Conservation (phyloP, 768 basidiomycete species). For the Tulasnella sp. region DNA sequence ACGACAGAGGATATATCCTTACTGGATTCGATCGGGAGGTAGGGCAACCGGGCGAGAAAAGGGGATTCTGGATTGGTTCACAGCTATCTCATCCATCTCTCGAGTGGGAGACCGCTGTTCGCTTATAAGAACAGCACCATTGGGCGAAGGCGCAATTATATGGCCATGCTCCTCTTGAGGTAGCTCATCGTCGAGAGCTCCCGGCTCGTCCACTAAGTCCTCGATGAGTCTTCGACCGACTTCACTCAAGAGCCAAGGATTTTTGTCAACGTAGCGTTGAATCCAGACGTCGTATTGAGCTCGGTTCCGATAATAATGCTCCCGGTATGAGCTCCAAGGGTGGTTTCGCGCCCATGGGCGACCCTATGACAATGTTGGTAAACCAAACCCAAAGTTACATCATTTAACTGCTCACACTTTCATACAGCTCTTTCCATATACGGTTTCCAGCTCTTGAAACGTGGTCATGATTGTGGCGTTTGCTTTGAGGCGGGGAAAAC, state of each 20-base stretch:
- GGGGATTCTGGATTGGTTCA: background rate
- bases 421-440: background rate
- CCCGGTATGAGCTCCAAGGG: background rate
- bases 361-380: background rate
- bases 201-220: background rate
- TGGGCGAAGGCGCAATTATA: background rate
- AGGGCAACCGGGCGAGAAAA: background rate
- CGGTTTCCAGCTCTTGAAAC: background rate
- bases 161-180: background rate
- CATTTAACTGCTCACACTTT: background rate
- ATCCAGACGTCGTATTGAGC: constrained; percentile 1
- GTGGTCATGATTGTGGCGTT: background rate
- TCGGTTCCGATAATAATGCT: background rate
- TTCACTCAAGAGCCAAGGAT: background rate
- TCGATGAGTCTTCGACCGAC: background rate
- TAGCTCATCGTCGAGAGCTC: background rate
- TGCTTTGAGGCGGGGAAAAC: background rate
- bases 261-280: background rate
- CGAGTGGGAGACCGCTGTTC: background rate
- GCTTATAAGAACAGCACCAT: background rate
- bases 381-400: background rate
- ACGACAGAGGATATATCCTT: background rate
- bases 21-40: background rate
- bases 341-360: background rate
- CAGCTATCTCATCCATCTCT: background rate